Evolutionary conservation across 2,329 filamentous ascomycete genomes (phyloP).

Genomic region (Gaeumannomyces sp.): DNA sequence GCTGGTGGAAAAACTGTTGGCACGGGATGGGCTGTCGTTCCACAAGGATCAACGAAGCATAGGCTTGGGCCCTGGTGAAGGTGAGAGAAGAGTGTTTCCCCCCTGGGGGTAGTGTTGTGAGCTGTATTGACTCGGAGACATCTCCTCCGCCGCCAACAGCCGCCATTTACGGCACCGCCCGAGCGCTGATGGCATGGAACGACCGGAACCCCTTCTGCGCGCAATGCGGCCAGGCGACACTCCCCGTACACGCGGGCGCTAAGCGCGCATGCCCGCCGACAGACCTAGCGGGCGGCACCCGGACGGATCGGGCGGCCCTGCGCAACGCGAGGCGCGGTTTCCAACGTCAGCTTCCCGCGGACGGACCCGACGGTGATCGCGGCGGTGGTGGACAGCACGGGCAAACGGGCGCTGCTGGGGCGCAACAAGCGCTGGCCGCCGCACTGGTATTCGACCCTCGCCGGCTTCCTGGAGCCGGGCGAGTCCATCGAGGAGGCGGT

Average conservation of each 20-base stretch:
- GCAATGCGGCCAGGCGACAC: slow-evolving; percentile 75
- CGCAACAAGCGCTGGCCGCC: slow-evolving; percentile 78
- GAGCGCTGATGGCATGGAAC: slow-evolving; percentile 92
- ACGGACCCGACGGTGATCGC: slow-evolving; percentile 96
- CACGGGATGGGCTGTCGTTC: slow-evolving; percentile 53
- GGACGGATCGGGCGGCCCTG: slow-evolving; percentile 61
- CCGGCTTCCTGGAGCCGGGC: slow-evolving; percentile 78
- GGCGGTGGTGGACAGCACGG: slow-evolving; percentile 78
- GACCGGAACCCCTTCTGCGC: slow-evolving; percentile 85
- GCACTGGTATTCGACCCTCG: slow-evolving; percentile 83
- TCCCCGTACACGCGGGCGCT: slow-evolving; percentile 72
- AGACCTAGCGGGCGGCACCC: slow-evolving; percentile 47
- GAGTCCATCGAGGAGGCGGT: slow-evolving; percentile 83
- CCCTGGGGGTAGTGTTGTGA: neutral
- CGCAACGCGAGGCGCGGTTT: slow-evolving; percentile 75
- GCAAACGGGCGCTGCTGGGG: slow-evolving; percentile 72
- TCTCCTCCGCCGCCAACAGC: slow-evolving; percentile 41
- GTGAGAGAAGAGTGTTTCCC: slow-evolving; percentile 23
- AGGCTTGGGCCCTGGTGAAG: slow-evolving; percentile 40
- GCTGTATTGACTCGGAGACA: neutral
- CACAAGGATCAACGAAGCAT: slow-evolving; percentile 48
- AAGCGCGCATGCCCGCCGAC: slow-evolving; percentile 73
- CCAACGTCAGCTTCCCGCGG: slow-evolving; percentile 85
- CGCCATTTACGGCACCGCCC: slow-evolving; percentile 83
- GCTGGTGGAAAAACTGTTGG: slow-evolving; percentile 38